Evolutionary conservation across 805 yeast species (phyloP).

Genomic region (Osmozyma mogii): DNA sequence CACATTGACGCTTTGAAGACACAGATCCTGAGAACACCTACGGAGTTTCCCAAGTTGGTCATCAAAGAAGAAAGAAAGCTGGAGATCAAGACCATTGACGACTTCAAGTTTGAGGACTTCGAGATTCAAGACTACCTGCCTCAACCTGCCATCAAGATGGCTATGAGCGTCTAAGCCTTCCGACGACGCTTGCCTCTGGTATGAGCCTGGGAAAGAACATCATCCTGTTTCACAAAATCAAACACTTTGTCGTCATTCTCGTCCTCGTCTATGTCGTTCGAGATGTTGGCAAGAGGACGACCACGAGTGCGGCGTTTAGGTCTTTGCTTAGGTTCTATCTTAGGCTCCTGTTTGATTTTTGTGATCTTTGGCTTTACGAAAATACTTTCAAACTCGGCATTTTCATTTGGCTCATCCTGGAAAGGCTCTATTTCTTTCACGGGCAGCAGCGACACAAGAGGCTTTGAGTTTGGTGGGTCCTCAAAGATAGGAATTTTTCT

Average conservation of each 20-base stretch:
- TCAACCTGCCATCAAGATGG: conserved; percentile 80
- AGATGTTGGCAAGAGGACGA: neutral
- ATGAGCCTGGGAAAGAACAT: neutral
- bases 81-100: conserved; percentile 65
- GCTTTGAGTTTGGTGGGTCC: neutral
- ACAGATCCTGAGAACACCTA: conserved; percentile 71
- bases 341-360: neutral
- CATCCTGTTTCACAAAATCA: conserved; percentile 1
- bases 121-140: conserved; percentile 76
- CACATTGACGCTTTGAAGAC: conserved; percentile 86
- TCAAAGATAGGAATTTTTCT: neutral
- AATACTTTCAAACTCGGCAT: neutral
- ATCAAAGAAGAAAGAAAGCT: conserved; percentile 49
- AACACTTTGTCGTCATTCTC: neutral
- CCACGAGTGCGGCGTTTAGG: conserved; percentile 6
- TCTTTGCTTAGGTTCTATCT: conserved; percentile 7
- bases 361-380: neutral
- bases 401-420: neutral
- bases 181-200: neutral
- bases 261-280: neutral
- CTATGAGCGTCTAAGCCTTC: conserved; percentile 79
- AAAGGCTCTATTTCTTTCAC: neutral
- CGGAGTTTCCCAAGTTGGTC: conserved; percentile 67
- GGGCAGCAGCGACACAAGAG: neutral
- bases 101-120: conserved; percentile 83